Evolutionary conservation across 2,329 filamentous ascomycete species (phyloP), one percentile per base, ranked within the genome.

Genomic region (Cladophialophora immunda): DNA sequence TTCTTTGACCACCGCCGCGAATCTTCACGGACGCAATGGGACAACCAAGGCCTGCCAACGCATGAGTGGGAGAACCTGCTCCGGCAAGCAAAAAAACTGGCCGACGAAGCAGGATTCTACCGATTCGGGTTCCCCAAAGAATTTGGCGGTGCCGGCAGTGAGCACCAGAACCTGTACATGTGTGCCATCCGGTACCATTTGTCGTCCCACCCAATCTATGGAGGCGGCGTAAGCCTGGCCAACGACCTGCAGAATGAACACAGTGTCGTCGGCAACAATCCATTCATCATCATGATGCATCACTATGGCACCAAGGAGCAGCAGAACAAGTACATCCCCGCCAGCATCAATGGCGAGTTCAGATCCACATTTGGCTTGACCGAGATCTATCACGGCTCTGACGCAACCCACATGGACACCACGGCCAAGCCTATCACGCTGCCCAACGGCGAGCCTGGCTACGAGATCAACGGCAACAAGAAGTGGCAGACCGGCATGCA

Each of bases 401-500:
- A 89, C 76, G 87, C 86, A 4, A 89, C 87, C 2, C 84, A 86
- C 72, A 88, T 89, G 85, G 83, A 81, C 25, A 89, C 87, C 0
- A 78, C 75, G 29, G 87, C 85, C 1, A 76, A 71, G 34, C 80
- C 78, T 27, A 80, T 82, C 70, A 80, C 72, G 13, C 63, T 75
- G n/a, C 67, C 71, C 17, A 67, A 70, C 56, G 84, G 82, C 0
- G 77, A 78, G 4, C 74, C 79, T 1, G 83, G 83, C 6, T 88
- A 82, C 78, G 56, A 84, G 70, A 82, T 89, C 71, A 85, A 84
- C 55, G 87, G 87, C 2, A 80, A 78, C 56, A 89, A 90, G 78
- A 87, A 86, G 76, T 90, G 87, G 87, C 87, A 89, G 79, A 89
- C 86, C 1, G 87, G 87, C 2, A 87, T 87, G 76, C 87, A 89